Conservation (phyloP, 805 yeast species). For the Kodamaea neixiangensis region DNA sequence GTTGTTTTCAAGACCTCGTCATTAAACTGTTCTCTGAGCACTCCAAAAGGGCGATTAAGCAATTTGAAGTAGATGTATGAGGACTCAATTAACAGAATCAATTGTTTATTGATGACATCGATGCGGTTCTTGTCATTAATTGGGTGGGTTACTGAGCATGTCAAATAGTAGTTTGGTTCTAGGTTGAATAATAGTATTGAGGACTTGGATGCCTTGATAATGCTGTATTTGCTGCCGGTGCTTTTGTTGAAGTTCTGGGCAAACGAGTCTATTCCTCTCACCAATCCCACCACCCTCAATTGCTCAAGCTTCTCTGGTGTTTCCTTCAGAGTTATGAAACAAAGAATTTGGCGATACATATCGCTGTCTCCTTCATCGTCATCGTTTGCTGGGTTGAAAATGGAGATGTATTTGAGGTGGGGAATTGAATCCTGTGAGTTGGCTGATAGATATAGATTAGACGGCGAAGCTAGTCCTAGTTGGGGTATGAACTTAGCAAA, state of each 20-base stretch:
- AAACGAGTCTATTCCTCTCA: conserved; percentile 38
- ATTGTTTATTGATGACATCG: conserved; percentile 26
- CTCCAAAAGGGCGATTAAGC: conserved; percentile 26
- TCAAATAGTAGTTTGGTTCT: conserved; percentile 28
- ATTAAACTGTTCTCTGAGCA: conserved; percentile 19
- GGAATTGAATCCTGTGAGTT: conserved; percentile 12
- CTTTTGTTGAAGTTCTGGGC: conserved; percentile 24
- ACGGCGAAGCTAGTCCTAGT: conserved; percentile 19
- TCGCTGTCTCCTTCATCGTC: conserved; percentile 32
- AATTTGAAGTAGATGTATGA: conserved; percentile 30
- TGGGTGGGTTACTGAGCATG: conserved; percentile 25
- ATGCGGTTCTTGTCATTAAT: conserved; percentile 15
- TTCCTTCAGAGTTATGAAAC: conserved; percentile 24
- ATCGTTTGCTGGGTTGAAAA: conserved; percentile 16
- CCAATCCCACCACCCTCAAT: conserved; percentile 34
- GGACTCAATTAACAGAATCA: conserved; percentile 21
- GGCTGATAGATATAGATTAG: conserved; percentile 8
- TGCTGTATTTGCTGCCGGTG: conserved; percentile 14
- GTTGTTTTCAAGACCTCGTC: conserved; percentile 16
- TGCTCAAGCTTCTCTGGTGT: conserved; percentile 20
- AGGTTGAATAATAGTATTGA: conserved; percentile 27
- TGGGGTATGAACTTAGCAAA: conserved; percentile 34
- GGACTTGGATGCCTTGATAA: conserved; percentile 28
- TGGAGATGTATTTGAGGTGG: conserved; percentile 22
- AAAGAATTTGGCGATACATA: conserved; percentile 33